Base-by-base conservation (phyloP, 768 basidiomycete species). In the Trametes punicea region DNA sequence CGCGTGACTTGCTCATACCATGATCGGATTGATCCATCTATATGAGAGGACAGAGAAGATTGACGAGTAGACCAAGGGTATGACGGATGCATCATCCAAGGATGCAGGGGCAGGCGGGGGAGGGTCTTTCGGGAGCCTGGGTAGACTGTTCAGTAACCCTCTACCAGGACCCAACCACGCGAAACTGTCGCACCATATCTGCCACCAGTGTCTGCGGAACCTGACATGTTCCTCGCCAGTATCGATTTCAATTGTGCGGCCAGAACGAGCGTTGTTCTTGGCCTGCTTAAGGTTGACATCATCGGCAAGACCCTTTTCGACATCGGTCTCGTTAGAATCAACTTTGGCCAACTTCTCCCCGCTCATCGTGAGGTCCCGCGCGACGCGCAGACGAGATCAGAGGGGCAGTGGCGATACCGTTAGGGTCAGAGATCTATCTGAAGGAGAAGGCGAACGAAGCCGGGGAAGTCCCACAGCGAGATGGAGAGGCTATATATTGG, bases 41-140 rank as follows among this genome's bases (percentile, higher is more conserved):
- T 82, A 90, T 0, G 84, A 84, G 36, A 90, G 69, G 29, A 80
- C 70, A 15, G 83, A 81, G 42, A 88, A 64, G 20, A 84, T 64
- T 27, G 80, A 85, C 4, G 85, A 84, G 15, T 71, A 69, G 0
- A 76, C 79, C 15, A 87, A 67, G 0, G 90, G 88, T 30, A 82
- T 84, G 39, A 81, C 78, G 9, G 71, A 64, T 0, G 84, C 87
- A 58, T 83, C 80, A n/a, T 78, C 77, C 15, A 89, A 69, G 1
- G 78, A 78, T 7, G 67, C 62, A 10, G 78, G 81, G 1, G 87
- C 75, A 4, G 81, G 81, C 0, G 81, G 78, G 0, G 84, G 87
- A 2, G 77, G 77, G 40, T 81, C 73, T 42, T 75, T 75, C 1
- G 87, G 87, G 55, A 82, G 72, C 85, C 85, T 83, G 46, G 4